These are phyloP conservation scores for Austroboletus novae-zelandiae DNA, from an alignment of 1,284 basidiomycete genomes.

Conservation along the genomic window DNA sequence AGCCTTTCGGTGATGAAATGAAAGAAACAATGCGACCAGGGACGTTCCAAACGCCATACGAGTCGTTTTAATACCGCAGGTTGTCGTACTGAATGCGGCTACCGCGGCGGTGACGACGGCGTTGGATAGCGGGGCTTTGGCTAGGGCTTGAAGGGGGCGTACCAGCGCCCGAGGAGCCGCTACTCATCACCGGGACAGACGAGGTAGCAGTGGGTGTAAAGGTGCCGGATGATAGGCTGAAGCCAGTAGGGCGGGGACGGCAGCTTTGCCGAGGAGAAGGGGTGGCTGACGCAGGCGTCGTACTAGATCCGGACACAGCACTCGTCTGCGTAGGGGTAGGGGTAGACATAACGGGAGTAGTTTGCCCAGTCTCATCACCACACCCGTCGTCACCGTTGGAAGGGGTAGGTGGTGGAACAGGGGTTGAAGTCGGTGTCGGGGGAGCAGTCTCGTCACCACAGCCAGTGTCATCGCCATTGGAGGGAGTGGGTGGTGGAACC, in stretches of 20 bases:
- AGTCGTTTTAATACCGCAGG: too few species aligned
- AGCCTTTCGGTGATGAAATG: too few species aligned
- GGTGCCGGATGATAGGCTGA: background rate
- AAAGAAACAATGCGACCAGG: background rate
- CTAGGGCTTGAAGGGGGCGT: background rate
- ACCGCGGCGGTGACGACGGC: constrained; percentile 10
- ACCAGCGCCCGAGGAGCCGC: background rate
- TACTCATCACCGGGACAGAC: background rate
- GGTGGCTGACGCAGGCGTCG: background rate
- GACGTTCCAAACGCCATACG: background rate
- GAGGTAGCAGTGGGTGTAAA: background rate
- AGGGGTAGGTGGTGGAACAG: background rate
- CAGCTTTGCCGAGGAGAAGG: background rate
- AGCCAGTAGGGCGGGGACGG: constrained; percentile 1
- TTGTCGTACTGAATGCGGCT: constrained; percentile 6
- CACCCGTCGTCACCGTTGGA: background rate
- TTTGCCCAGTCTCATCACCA: background rate
- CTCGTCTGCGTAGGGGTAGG: background rate
- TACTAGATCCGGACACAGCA: background rate
- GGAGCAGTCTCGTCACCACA: background rate
- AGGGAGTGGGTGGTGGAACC: background rate
- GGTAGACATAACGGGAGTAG: background rate
- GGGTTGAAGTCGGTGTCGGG: background rate
- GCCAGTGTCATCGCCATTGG: background rate
- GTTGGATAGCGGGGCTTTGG: background rate